These are phyloP conservation scores for Coemansia sp. DNA, from an alignment of 192 early-diverging fungal species.

Conservation along the genomic window DNA sequence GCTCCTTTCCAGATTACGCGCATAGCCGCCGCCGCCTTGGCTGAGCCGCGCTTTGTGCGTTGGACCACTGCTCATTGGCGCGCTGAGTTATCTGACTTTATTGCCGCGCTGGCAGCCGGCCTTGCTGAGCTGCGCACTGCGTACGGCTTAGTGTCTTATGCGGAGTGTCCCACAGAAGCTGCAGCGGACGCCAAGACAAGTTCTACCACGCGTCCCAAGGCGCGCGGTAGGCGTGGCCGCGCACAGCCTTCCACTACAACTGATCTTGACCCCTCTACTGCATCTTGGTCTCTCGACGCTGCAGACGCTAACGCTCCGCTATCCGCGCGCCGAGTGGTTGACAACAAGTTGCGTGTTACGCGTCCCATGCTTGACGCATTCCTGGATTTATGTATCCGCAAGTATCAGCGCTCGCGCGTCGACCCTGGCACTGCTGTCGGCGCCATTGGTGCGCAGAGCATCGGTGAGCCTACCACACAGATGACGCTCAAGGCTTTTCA, in stretches of 20 bases:
- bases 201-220: constrained; percentile 19
- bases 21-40: constrained; percentile 55
- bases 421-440: constrained; percentile 97
- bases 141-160: constrained; percentile 34
- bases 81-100: constrained; percentile 58
- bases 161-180: constrained; percentile 15
- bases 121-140: constrained; percentile 58
- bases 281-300: constrained; percentile 25
- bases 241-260: constrained; percentile 12
- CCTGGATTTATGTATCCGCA: constrained; percentile 72
- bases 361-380: constrained; percentile 70
- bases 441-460: constrained; percentile 93
- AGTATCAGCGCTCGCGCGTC: constrained; percentile 87
- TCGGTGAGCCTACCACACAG: constrained; percentile 98
- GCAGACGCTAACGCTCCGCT: constrained; percentile 25
- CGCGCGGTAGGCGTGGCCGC: constrained; percentile 5
- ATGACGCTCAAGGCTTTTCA: constrained; percentile 99
- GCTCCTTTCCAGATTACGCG: constrained; percentile 53
- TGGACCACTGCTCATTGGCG: constrained; percentile 60
- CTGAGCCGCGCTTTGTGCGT: constrained; percentile 35
- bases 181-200: constrained; percentile 22
- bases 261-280: background rate
- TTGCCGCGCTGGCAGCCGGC: constrained; percentile 59
- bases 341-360: constrained; percentile 72
- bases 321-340: constrained; percentile 55